Conservation (phyloP, 169 alveolate genomes). For the Plasmodium adleri region DNA sequence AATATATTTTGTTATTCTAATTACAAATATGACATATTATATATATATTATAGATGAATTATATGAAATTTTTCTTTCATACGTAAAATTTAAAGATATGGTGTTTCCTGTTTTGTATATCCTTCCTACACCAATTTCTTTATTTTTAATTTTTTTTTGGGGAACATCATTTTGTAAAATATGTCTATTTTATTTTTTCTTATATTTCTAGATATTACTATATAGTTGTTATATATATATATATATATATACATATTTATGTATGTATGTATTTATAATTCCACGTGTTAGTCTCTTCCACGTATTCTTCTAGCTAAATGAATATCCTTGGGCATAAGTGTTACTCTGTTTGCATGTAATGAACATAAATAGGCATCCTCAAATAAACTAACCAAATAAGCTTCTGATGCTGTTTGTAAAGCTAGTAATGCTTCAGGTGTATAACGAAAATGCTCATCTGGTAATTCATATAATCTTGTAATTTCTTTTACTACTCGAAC, state of each 20-base stretch:
- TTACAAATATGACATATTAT: no score
- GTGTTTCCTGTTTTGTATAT: no score
- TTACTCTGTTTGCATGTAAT: constrained; percentile 89
- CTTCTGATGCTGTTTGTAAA: constrained; percentile 90
- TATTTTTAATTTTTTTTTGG: no score
- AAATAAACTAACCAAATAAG: constrained; percentile 86
- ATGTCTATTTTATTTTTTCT: background rate
- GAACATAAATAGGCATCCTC: constrained; percentile 91
- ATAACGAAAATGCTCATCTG: constrained; percentile 82
- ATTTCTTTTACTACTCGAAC: constrained; percentile 96
- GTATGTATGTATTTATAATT: background rate
- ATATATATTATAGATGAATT: no score
- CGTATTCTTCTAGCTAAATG: constrained; percentile 88
- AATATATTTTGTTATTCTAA: no score
- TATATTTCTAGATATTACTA: background rate
- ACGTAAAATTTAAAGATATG: no score
- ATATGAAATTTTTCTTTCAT: no score
- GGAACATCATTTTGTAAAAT: no score
- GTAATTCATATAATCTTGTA: constrained; percentile 82
- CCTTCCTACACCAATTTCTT: no score
- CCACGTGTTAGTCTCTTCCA: constrained; percentile 62
- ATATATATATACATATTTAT: no score
- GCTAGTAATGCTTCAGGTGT: constrained; percentile 89
- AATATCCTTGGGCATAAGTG: constrained; percentile 89
- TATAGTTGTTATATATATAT: no score